Conservation (phyloP, 192 early-diverging fungal species). For the Spizellomyces punctatus region DNA sequence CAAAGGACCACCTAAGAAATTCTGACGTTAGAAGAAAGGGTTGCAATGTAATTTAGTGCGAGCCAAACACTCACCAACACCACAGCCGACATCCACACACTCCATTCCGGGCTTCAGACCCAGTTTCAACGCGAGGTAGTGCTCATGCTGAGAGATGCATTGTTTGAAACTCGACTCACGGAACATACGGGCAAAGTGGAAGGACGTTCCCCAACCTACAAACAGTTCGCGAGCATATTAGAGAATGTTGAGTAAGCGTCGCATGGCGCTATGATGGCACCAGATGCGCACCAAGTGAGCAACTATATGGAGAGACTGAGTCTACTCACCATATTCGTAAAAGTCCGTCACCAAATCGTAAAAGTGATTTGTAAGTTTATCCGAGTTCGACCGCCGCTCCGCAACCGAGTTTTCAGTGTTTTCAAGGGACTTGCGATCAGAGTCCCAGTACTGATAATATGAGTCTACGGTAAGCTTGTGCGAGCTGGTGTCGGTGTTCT, state of each 20-base stretch:
- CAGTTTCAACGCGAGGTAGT: conserved; percentile 77
- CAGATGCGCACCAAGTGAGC: too few relatives aligned
- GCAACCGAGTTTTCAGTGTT: conserved; percentile 41
- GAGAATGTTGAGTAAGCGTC: too few relatives aligned
- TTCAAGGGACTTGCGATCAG: conserved; percentile 33
- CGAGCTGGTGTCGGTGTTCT: conserved; percentile 42
- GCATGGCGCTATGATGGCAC: too few relatives aligned
- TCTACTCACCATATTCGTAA: conserved; percentile 52
- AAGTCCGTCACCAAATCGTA: conserved; percentile 59
- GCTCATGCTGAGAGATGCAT: conserved; percentile 89
- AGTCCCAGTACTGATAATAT: conserved; percentile 47
- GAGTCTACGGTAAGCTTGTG: conserved; percentile 51
- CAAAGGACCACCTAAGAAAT: conserved; percentile 75
- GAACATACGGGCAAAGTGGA: conserved; percentile 90
- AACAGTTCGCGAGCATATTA: not conserved
- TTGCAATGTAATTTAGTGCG: not conserved
- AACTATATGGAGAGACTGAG: not conserved
- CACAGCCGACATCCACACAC: conserved; percentile 93
- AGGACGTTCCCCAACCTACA: conserved; percentile 83
- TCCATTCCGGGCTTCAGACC: conserved; percentile 67
- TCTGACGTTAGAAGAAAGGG: conserved; percentile 2
- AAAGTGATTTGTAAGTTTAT: conserved; percentile 54
- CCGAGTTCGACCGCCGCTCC: conserved; percentile 33
- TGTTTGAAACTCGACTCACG: conserved; percentile 74
- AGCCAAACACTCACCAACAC: conserved; percentile 71